Conservation (phyloP, 192 early-diverging fungal genomes). For the Podila clonocystis region DNA sequence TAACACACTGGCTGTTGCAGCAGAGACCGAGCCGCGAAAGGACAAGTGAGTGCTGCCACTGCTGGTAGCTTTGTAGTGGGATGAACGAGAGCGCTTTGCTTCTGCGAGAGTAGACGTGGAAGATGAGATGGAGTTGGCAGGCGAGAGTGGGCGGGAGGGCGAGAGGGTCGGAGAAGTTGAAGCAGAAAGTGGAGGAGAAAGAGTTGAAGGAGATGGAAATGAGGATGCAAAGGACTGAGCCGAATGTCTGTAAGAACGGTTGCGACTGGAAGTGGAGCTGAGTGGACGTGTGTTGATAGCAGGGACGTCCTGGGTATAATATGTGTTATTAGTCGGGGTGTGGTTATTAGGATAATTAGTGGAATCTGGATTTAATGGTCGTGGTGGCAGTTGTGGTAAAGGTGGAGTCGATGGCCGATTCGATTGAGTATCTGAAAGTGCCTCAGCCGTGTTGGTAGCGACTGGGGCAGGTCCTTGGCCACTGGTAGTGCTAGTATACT, state of each 20-base stretch:
- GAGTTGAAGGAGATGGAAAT: neutral
- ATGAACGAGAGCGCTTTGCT: neutral
- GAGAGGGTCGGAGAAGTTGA: neutral
- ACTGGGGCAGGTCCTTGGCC: neutral
- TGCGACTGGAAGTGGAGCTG: neutral
- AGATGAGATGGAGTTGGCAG: slow-evolving; percentile 1
- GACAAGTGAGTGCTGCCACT: neutral
- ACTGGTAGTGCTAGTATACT: neutral
- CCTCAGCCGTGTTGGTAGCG: neutral
- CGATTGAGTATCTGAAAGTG: neutral
- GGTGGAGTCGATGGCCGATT: neutral
- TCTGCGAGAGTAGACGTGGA: neutral
- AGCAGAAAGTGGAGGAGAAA: slow-evolving; percentile 11
- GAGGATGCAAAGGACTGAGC: neutral
- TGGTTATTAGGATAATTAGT: neutral
- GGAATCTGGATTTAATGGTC: neutral
- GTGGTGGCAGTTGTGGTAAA: neutral
- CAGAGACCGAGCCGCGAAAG: neutral
- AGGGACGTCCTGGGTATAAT: neutral
- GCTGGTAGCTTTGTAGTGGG: neutral
- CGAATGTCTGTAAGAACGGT: neutral
- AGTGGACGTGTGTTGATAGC: neutral
- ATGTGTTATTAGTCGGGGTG: neutral
- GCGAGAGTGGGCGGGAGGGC: neutral
- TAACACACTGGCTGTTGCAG: slow-evolving; percentile 8